A percentile compares a stretch with the other conserved stretches of the same genome.
These are phyloP conservation scores for Mycena epipterygia DNA, from an alignment of 768 basidiomycete species.

Conservation along the genomic window DNA sequence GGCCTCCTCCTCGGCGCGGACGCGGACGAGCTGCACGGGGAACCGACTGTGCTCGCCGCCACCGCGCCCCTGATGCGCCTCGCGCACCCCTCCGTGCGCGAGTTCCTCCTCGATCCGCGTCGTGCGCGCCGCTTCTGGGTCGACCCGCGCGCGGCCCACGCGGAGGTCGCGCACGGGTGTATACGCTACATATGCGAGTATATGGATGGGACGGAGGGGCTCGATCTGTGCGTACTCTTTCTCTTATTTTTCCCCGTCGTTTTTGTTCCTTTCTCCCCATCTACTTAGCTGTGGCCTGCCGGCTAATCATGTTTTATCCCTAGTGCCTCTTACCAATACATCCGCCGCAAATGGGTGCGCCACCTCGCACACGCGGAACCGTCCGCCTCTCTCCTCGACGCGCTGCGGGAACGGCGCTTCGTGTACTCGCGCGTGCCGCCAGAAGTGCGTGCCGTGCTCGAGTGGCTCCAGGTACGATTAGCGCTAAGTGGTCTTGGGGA, in stretches of 20 bases:
- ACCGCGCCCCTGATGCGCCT: slow-evolving; percentile 15
- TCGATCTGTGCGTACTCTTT: slow-evolving; percentile 27
- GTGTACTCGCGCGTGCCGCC: slow-evolving; percentile 28
- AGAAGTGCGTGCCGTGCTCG: slow-evolving; percentile 21
- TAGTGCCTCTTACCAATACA: slow-evolving; percentile 24
- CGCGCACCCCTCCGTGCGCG: slow-evolving; percentile 15
- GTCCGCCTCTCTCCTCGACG: slow-evolving; percentile 10
- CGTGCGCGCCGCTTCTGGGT: slow-evolving; percentile 27
- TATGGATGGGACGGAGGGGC: slow-evolving; percentile 18
- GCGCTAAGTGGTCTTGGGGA: too few relatives aligned
- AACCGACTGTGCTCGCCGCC: not conserved
- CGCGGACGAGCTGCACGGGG: slow-evolving; percentile 22
- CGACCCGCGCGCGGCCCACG: slow-evolving; percentile 23
- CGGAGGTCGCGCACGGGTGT: slow-evolving; percentile 27
- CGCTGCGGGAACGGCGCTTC: slow-evolving; percentile 24
- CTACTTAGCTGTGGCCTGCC: too few relatives aligned
- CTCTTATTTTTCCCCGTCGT: not conserved
- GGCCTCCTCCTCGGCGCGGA: slow-evolving; percentile 14
- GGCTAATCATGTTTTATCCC: not conserved
- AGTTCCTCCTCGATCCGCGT: slow-evolving; percentile 30
- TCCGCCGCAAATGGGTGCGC: slow-evolving; percentile 23
- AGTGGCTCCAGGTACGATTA: slow-evolving; percentile 29
- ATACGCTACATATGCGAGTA: slow-evolving; percentile 25
- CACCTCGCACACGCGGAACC: slow-evolving; percentile 25
- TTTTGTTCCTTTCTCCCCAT: not conserved